Evolutionary conservation across 495 filamentous ascomycete species (phyloP).

Genomic region (Aspergillus leporis): DNA sequence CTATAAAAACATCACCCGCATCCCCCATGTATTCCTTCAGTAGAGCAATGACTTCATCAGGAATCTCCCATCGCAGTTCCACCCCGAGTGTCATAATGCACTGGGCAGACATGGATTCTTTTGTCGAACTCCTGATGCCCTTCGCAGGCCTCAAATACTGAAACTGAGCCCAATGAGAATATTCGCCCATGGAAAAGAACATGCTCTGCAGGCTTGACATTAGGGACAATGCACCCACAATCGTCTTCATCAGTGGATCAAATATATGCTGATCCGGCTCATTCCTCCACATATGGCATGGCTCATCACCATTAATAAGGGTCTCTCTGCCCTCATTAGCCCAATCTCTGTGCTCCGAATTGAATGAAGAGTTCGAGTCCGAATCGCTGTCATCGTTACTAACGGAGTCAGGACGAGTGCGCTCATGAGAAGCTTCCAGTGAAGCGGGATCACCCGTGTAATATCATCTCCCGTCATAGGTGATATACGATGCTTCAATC

Average conservation of each 20-base stretch:
- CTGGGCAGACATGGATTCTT: no score
- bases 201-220: background rate
- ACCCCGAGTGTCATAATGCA: background rate
- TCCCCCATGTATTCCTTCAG: background rate
- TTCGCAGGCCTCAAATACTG: conserved; percentile 3
- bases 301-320: conserved; percentile 1
- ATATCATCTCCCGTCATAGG: conserved; percentile 17
- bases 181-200: background rate
- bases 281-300: conserved; percentile 3
- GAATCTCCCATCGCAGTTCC: conserved; percentile 2
- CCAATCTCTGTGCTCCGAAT: background rate
- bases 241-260: background rate
- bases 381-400: background rate
- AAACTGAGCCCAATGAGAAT: background rate
- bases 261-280: conserved; percentile 4
- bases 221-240: background rate
- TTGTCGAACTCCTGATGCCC: background rate
- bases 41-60: background rate
- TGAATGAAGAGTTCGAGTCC: conserved; percentile 9
- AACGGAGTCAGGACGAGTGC: background rate
- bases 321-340: background rate
- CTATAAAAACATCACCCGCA: no score
- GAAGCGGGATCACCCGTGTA: conserved; percentile 8
- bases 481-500: background rate
- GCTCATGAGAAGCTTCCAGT: background rate